These are phyloP conservation scores for Rhododendron molle DNA, from an alignment of 148 eudicot species.

Conservation along the genomic window DNA sequence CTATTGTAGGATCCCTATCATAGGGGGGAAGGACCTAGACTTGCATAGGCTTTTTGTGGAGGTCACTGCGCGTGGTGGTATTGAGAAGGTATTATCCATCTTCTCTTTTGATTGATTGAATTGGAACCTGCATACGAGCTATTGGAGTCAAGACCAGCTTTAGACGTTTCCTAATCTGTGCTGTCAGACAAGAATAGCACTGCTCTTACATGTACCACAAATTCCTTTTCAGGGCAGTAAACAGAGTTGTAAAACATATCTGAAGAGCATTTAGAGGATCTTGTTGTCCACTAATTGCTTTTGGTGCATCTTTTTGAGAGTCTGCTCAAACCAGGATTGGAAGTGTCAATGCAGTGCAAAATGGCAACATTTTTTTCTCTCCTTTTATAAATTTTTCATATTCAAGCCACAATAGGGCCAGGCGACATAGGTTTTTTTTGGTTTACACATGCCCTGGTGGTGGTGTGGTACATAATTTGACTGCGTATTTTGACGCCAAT, in stretches of 20 bases:
- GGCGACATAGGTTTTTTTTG: background rate
- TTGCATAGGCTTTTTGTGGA: constrained; percentile 90
- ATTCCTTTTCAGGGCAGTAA: background rate
- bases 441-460: background rate
- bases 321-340: background rate
- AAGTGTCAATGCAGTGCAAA: background rate
- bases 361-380: background rate
- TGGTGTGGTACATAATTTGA: background rate
- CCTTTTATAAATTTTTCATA: background rate
- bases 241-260: background rate
- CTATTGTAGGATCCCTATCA: constrained; percentile 71
- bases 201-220: background rate
- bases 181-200: background rate
- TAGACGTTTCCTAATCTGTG: background rate
- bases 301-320: background rate
- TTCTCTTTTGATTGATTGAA: background rate
- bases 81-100: constrained; percentile 51
- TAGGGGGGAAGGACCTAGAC: constrained; percentile 88
- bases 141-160: background rate
- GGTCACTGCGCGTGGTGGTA: constrained; percentile 96
- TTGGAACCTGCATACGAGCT: background rate
- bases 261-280: background rate
- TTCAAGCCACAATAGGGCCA: background rate
- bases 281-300: background rate
- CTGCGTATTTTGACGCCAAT: background rate